Evolutionary conservation across 2,329 filamentous ascomycete genomes (phyloP).

Genomic region (Pleurostoma richardsiae): DNA sequence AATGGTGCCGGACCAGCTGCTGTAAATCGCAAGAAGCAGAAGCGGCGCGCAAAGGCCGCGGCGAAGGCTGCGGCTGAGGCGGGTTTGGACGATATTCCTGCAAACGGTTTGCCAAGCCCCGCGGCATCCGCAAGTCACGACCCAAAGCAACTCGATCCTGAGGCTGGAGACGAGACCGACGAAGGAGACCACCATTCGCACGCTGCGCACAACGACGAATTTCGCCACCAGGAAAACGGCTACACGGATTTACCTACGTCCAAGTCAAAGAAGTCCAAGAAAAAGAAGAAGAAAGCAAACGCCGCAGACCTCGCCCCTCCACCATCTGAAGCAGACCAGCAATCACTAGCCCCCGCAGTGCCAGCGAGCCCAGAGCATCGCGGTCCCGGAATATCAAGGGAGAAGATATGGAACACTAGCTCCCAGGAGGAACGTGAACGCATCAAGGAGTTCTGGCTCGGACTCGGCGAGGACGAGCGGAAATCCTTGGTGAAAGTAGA

Average conservation of each 20-base stretch:
- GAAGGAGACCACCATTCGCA: slow-evolving; percentile 38
- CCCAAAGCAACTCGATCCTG: slow-evolving; percentile 41
- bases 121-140: slow-evolving; percentile 18
- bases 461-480: slow-evolving; percentile 87
- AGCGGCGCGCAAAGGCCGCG: slow-evolving; percentile 81
- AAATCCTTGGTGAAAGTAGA: slow-evolving; percentile 96
- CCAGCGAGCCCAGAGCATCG: slow-evolving; percentile 24
- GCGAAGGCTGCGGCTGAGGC: slow-evolving; percentile 57
- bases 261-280: slow-evolving; percentile 58
- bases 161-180: slow-evolving; percentile 53
- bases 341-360: slow-evolving; percentile 15
- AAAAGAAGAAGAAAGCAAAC: slow-evolving; percentile 61
- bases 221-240: slow-evolving; percentile 25
- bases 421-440: slow-evolving; percentile 91
- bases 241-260: slow-evolving; percentile 16
- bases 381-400: slow-evolving; percentile 53
- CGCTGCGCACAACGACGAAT: slow-evolving; percentile 30
- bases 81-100: slow-evolving; percentile 20
- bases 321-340: slow-evolving; percentile 20
- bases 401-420: slow-evolving; percentile 97
- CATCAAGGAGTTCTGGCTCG: slow-evolving; percentile 98
- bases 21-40: slow-evolving; percentile 93
- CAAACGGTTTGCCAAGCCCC: slow-evolving; percentile 36
- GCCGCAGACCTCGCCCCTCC: slow-evolving; percentile 15
- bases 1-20: slow-evolving; percentile 32